Evolutionary conservation across 1,284 basidiomycete species (phyloP).

Genomic region (Heliocybe sulcata): DNA sequence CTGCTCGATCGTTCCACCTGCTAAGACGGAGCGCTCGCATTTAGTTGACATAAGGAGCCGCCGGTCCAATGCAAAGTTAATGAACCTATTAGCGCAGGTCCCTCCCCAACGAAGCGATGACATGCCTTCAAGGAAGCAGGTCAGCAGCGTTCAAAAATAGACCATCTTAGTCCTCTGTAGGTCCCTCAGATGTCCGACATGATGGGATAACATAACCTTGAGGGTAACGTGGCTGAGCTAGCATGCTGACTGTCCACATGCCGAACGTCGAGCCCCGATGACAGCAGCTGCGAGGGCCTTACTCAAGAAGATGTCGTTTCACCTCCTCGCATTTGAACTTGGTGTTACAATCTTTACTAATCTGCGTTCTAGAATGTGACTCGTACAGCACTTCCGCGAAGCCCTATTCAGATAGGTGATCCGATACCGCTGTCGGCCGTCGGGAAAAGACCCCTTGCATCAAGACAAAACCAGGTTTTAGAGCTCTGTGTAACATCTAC

Average conservation of each 20-base stretch:
- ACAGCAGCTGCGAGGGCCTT: not conserved
- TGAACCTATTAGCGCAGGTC: not conserved
- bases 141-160: not conserved
- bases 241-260: not conserved
- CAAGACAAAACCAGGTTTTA: constrained; percentile 7
- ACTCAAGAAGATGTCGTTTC: not conserved
- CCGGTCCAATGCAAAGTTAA: not conserved
- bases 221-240: not conserved
- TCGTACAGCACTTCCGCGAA: not conserved
- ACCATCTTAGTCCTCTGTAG: not conserved
- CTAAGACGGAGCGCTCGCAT: not conserved
- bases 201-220: not conserved
- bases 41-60: not conserved
- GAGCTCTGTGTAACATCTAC: constrained; percentile 9
- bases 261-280: not conserved
- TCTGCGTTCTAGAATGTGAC: constrained; percentile 1
- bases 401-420: not conserved
- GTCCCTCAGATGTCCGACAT: not conserved
- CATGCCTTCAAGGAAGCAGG: not conserved
- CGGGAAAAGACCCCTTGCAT: constrained; percentile 13
- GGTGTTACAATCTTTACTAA: constrained; percentile 1
- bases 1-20: not conserved
- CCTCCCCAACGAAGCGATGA: not conserved
- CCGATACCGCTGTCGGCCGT: not conserved
- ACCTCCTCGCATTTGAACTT: not conserved